A percentile compares a stretch with the other conserved stretches of the same genome.
Conservation (phyloP, 805 yeast genomes). For the Naumovozyma castellii region DNA sequence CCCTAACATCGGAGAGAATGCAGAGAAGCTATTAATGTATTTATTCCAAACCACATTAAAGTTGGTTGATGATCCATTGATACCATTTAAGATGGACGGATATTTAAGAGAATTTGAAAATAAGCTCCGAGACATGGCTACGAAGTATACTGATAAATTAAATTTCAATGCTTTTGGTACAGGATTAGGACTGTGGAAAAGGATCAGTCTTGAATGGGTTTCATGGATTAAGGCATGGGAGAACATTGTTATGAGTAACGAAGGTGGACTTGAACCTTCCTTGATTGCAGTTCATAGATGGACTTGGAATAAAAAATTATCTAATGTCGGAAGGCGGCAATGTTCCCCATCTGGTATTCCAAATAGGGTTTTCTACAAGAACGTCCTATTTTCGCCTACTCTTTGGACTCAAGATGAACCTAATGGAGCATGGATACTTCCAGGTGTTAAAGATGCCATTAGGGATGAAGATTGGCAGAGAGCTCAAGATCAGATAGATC, state of each 20-base stretch:
- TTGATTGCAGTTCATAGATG: constrained; percentile 61
- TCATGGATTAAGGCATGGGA: constrained; percentile 60
- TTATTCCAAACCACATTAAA: constrained; percentile 45
- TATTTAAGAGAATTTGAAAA: constrained; percentile 38
- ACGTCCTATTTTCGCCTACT: constrained; percentile 62
- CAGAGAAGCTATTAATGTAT: constrained; percentile 46
- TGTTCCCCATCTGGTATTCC: constrained; percentile 37
- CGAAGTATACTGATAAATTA: constrained; percentile 16
- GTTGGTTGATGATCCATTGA: constrained; percentile 63
- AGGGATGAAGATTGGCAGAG: constrained; percentile 37
- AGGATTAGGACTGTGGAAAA: constrained; percentile 33
- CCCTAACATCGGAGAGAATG: constrained; percentile 43
- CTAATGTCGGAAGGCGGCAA: constrained; percentile 45
- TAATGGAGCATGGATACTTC: constrained; percentile 45
- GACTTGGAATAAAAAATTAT: constrained; percentile 69
- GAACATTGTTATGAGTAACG: constrained; percentile 37
- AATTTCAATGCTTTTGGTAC: constrained; percentile 23
- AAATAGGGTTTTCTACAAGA: constrained; percentile 55
- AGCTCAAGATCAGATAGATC: constrained; percentile 46
- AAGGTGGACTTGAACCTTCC: constrained; percentile 63
- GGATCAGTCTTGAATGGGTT: constrained; percentile 39
- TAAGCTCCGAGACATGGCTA: constrained; percentile 38
- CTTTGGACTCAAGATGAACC: constrained; percentile 41
- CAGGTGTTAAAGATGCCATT: constrained; percentile 65
- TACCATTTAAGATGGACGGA: constrained; percentile 54